Percentiles rank a stretch among this genome's conserved stretches.
These are phyloP conservation scores for Pichia nanzhaoensis DNA, from an alignment of 805 yeast genomes.

Conservation along the genomic window DNA sequence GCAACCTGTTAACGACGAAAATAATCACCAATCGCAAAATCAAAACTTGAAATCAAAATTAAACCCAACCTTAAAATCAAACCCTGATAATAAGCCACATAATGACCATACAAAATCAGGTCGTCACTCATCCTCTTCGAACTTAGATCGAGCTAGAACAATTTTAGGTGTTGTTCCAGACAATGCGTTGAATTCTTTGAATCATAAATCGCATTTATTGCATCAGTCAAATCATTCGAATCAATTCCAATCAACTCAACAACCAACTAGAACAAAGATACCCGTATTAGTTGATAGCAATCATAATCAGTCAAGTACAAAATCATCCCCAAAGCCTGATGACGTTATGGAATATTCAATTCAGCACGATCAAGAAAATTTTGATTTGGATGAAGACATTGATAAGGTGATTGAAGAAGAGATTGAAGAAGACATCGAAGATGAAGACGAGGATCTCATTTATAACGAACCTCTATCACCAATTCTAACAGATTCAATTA, in stretches of 20 bases:
- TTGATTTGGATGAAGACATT: conserved; percentile 4
- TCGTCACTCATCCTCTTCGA: conserved; percentile 5
- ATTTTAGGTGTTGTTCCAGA: conserved; percentile 27
- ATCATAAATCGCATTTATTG: neutral
- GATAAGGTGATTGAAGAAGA: conserved; percentile 12
- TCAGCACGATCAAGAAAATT: conserved; percentile 7
- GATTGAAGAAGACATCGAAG: conserved; percentile 17
- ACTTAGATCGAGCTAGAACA: conserved; percentile 17
- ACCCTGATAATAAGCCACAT: neutral
- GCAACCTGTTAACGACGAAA: conserved; percentile 22
- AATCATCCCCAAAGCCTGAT: neutral
- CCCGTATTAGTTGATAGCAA: conserved; percentile 16
- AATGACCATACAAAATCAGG: neutral
- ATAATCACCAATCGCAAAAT: conserved; percentile 11
- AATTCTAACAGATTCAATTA: conserved; percentile 40
- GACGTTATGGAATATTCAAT: conserved; percentile 6
- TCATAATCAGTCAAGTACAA: neutral
- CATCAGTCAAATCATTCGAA: neutral
- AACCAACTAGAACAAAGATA: conserved; percentile 11
- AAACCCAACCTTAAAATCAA: neutral
- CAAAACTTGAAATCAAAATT: neutral
- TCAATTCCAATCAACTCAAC: neutral
- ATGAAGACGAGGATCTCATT: conserved; percentile 32
- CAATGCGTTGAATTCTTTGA: conserved; percentile 20
- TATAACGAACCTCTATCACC: conserved; percentile 52